Conservation (phyloP, 2,329 filamentous ascomycete species). For the Ceratocystis eucalypticola region DNA sequence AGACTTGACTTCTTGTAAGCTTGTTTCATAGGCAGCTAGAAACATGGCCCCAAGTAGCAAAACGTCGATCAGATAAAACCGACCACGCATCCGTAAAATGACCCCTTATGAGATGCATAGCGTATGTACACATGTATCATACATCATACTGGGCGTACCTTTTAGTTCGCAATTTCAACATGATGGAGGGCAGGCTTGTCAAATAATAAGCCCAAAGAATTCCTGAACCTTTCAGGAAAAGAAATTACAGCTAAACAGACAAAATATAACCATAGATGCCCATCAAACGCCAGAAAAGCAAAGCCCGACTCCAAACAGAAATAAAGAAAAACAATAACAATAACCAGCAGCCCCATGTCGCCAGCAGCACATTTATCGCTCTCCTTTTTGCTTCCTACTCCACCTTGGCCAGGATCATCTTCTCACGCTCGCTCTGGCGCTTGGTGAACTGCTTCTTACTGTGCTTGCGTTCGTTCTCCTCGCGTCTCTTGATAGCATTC, state of each 20-base stretch:
- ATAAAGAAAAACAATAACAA: background rate
- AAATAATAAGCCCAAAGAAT: background rate
- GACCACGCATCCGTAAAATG: background rate
- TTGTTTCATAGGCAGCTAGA: background rate
- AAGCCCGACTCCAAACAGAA: constrained; percentile 1
- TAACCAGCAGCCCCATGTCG: background rate
- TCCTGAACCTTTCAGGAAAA: background rate
- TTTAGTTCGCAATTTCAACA: background rate
- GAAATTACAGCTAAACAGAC: constrained; percentile 1
- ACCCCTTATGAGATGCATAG: background rate
- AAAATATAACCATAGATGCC: constrained; percentile 6
- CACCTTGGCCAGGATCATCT: constrained; percentile 65
- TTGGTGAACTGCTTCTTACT: constrained; percentile 67
- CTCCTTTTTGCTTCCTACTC: constrained; percentile 28
- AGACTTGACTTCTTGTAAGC: background rate
- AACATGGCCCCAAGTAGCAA: background rate
- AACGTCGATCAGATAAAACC: background rate
- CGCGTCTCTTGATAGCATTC: constrained; percentile 70
- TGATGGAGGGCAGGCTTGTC: background rate
- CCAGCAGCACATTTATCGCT: background rate
- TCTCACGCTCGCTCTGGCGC: constrained; percentile 71
- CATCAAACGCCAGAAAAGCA: constrained; percentile 11
- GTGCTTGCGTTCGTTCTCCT: constrained; percentile 91
- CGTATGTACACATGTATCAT: background rate
- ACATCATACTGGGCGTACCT: background rate